phyloP scores from a whole-genome alignment of 2,329 filamentous ascomycete species.

The Colletotrichum spaethianum region DNA sequence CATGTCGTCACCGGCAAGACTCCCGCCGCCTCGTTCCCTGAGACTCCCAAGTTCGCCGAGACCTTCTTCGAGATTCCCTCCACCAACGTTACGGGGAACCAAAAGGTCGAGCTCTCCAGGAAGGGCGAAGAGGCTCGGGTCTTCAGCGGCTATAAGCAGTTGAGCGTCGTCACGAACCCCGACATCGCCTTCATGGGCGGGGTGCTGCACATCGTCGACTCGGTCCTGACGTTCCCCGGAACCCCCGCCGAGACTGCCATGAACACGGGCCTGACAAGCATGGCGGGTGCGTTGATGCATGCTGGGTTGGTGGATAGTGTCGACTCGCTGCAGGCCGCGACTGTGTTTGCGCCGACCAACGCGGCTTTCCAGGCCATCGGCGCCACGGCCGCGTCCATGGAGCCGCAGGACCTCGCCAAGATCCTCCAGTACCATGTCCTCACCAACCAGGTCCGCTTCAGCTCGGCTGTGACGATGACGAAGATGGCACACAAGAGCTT shows the following conservation, averaged over 20 bases:
- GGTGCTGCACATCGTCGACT: conserved; percentile 67
- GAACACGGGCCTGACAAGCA: conserved; percentile 62
- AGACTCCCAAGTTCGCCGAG: conserved; percentile 48
- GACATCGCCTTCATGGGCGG: conserved; percentile 65
- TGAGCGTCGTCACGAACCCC: conserved; percentile 54
- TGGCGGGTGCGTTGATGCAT: conserved; percentile 54
- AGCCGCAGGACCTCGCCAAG: conserved; percentile 60
- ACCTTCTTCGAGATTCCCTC: conserved; percentile 54
- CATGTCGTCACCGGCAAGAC: conserved; percentile 72
- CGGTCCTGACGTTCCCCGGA: conserved; percentile 62
- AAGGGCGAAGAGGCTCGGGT: conserved; percentile 60
- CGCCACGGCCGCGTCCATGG: conserved; percentile 63
- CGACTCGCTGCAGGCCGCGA: conserved; percentile 52
- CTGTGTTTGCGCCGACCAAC: conserved; percentile 75
- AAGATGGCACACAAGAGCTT: conserved; percentile 47
- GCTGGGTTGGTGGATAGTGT: conserved; percentile 58
- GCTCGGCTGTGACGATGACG: not conserved
- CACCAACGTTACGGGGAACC: conserved; percentile 65
- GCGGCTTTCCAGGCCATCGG: conserved; percentile 71
- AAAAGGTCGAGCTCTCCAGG: conserved; percentile 60
- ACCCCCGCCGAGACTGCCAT: conserved; percentile 61
- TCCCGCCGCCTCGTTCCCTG: conserved; percentile 46
- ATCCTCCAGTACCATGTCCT: conserved; percentile 77
- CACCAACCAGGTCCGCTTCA: conserved; percentile 59
- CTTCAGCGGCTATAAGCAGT: conserved; percentile 48